phyloP scores from a whole-genome alignment of 2,329 filamentous ascomycete species.

The Paraphoma chrysanthemicola region DNA sequence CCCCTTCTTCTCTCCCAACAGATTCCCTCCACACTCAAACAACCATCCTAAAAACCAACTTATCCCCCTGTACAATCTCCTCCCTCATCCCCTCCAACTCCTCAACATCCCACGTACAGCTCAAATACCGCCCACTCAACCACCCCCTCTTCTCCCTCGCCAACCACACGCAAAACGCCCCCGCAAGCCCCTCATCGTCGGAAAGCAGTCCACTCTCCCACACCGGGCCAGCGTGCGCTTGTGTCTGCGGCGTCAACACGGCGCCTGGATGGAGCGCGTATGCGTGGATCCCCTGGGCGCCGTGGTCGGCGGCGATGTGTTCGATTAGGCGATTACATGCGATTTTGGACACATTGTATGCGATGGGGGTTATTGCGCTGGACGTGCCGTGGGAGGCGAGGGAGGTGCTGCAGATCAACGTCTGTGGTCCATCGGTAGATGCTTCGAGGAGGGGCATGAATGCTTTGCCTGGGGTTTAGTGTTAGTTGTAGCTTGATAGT shows the following conservation, averaged over 20 bases:
- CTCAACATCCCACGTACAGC: slow-evolving; percentile 34
- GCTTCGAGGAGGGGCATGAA: slow-evolving; percentile 22
- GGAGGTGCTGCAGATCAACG: slow-evolving; percentile 17
- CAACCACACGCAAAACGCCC: slow-evolving; percentile 30
- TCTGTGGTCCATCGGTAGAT: slow-evolving; percentile 15
- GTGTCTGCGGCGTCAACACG: slow-evolving; percentile 24
- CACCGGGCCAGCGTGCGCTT: not conserved
- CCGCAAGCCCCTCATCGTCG: slow-evolving; percentile 7
- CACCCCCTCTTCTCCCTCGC: slow-evolving; percentile 22
- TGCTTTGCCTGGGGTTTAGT: too few species aligned
- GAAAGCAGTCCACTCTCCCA: not conserved
- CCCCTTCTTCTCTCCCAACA: not conserved
- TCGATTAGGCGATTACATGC: slow-evolving; percentile 26
- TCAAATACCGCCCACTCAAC: slow-evolving; percentile 32
- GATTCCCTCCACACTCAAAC: slow-evolving; percentile 2
- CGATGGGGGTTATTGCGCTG: slow-evolving; percentile 17
- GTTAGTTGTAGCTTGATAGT: too few species aligned
- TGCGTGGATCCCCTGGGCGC: slow-evolving; percentile 20
- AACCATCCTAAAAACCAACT: slow-evolving; percentile 28
- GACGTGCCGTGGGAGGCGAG: slow-evolving; percentile 17
- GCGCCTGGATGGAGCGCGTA: slow-evolving; percentile 35
- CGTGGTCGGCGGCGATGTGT: slow-evolving; percentile 44
- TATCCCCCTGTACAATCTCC: slow-evolving; percentile 30
- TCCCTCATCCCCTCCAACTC: slow-evolving; percentile 24
- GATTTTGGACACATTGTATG: slow-evolving; percentile 28